Percentiles rank a stretch among this genome's conserved stretches.
These are phyloP conservation scores for Melaleuca alternifolia DNA, from an alignment of 345 rosid genomes.

Conservation along the genomic window DNA sequence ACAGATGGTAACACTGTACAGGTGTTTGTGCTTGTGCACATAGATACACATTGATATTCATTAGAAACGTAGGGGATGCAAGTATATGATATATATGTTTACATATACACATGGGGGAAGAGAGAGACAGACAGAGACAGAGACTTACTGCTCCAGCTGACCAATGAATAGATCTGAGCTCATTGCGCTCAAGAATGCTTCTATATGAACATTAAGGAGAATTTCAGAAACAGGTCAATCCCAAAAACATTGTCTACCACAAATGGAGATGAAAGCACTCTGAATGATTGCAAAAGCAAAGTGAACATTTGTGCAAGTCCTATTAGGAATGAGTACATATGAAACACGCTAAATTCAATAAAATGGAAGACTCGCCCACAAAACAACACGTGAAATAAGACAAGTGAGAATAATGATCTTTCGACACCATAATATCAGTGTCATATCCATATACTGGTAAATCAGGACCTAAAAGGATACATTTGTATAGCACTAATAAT, in stretches of 20 bases:
- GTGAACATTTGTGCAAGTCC: background rate
- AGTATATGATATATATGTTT: background rate
- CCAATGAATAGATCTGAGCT: conserved; percentile 73
- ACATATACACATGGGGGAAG: background rate
- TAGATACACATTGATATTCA: background rate
- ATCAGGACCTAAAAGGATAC: conserved; percentile 45
- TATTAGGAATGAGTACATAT: background rate
- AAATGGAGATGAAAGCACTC: background rate
- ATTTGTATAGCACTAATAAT: conserved; percentile 74
- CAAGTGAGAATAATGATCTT: background rate
- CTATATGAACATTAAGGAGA: conserved; percentile 40
- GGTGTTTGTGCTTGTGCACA: background rate
- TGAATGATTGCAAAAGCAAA: background rate
- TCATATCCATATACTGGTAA: background rate
- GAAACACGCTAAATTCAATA: background rate
- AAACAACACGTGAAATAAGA: background rate
- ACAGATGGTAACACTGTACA: background rate
- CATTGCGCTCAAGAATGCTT: conserved; percentile 67
- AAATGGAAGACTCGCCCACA: background rate
- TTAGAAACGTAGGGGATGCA: background rate
- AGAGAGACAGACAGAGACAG: background rate
- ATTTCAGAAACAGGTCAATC: background rate
- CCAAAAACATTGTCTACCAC: background rate
- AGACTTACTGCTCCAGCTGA: conserved; percentile 67
- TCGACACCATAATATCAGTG: background rate